Base-by-base conservation (phyloP, 345 rosid genomes). In the Aquilaria malaccensis region DNA sequence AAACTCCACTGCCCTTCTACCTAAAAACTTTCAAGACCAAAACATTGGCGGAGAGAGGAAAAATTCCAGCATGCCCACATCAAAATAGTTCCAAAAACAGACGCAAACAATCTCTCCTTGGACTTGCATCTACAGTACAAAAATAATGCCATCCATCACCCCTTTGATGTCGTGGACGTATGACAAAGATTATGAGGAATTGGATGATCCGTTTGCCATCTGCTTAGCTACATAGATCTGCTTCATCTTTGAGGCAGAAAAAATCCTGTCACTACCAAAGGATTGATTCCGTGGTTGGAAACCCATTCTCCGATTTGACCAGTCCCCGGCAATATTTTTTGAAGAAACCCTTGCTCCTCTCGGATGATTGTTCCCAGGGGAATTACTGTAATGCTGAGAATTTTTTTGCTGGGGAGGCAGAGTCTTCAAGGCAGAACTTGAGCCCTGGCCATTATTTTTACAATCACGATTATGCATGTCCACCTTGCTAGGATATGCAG, bases 141-240 rank as follows among this genome's bases (percentile, higher is more conserved):
- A 37, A 37, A 37, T 4, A 4, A 37, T 37, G 43, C 43, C 43
- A 48, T 66, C 37, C 22, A 33, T 13, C 48, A 9, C 3, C 51
- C 52, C 52, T 62, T 54, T 37, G 63, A 62, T 3, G 43, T 9
- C 43, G 43, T 37, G 43, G 43, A 9, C 7, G 7, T 4, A 37
- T 37, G 43, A 37, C 43, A 37, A 37, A 2, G 22, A 4, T 37
- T 37, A 70, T 31, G 66, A 70, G 0, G 77, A 41, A 4, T 70
- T 58, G 7, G 79, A 50, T 30, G 78, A 68, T 61, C 75, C 82
- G 57, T 56, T 75, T 12, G 74, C 13, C 4, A 83, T 78, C 83
- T 90, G 99, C 66, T 94, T 94, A 57, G 95, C 99, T 65, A 94
- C 99, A 70, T 94, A 94, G 22, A 94, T 86, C 81, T 90, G 99